Evolutionary conservation across 2,329 filamentous ascomycete genomes (phyloP), one percentile per base, ranked within the genome.

Genomic region (Ascochyta lentis): DNA sequence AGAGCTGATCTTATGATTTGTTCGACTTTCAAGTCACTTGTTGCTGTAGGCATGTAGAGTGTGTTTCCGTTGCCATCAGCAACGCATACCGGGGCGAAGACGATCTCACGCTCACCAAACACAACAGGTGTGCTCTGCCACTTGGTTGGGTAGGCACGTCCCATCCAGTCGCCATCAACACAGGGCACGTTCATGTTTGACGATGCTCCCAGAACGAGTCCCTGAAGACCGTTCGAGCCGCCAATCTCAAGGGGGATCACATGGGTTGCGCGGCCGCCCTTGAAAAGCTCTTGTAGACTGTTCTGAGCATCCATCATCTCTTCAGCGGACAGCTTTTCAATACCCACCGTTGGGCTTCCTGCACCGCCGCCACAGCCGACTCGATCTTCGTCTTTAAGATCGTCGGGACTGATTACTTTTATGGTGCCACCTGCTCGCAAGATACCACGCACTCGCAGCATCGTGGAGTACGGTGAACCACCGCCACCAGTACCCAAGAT

Each of bases 131-230:
- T 80, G 4, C 73, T 77, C 51, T 78, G 76, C 72, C 77, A 77
- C 41, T 75, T 77, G 0, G 76, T 79, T n/a, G 79, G 79, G 59
- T 79, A 81, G 6, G 78, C 79, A 16, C 78, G 66, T 9, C 79
- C 79, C 79, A 81, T 81, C 69, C 79, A 75, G 59, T 81, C 79
- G 7, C 76, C 79, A 50, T 81, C 79, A 10, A 81, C 72, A 24
- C 75, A 74, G 1, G 79, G 78, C 9, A 78, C 63, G 39, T 78
- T 70, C 72, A 76, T 75, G 58, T 76, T 76, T 6, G 66, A 62
- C 3, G 70, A 73, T 19, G 74, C 70, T n/a, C 72, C 72, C 4
- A 77, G 56, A 1, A 77, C 73, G 42, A 76, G 67, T 9, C 73
- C 73, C 57, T 76, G 73, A 6, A 77, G 62, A 3, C 79, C 79